phyloP scores from a whole-genome alignment of 176 grass and related monocot species.

The Coix lacrymajobi region DNA sequence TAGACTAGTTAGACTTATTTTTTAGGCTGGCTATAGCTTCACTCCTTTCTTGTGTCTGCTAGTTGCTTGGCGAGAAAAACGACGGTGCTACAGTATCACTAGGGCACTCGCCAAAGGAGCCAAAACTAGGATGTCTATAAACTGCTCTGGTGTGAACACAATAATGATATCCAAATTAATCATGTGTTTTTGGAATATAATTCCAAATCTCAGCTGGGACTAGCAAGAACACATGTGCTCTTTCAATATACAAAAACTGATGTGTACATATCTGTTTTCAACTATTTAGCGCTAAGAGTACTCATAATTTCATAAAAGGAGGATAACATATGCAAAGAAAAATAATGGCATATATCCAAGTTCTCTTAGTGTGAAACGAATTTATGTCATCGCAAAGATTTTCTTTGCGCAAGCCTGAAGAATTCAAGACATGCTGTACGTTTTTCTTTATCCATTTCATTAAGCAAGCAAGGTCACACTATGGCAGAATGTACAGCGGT shows the following conservation, averaged over 20 bases:
- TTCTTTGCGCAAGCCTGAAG: not conserved
- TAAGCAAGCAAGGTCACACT: not conserved
- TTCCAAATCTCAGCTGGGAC: not conserved
- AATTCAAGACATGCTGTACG: not conserved
- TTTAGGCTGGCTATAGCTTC: no score
- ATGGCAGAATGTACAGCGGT: no score
- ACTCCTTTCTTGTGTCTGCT: no score
- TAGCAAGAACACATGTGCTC: not conserved
- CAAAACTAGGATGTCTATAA: no score
- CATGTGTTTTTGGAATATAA: not conserved
- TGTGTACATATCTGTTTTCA: not conserved
- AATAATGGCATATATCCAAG: not conserved
- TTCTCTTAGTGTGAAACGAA: slow-evolving; percentile 9
- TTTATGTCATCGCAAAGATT: not conserved
- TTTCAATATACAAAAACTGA: not conserved
- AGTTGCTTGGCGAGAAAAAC: no score
- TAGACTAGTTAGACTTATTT: no score
- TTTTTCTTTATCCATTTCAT: not conserved
- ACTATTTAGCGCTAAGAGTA: not conserved
- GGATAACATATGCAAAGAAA: not conserved
- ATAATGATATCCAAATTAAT: not conserved
- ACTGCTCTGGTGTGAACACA: not conserved
- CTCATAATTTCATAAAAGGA: not conserved
- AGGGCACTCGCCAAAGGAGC: no score
- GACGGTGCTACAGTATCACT: no score